Evolutionary conservation across 352 stramenopile genomes (phyloP).

Genomic region (Globisporangium irregulare): DNA sequence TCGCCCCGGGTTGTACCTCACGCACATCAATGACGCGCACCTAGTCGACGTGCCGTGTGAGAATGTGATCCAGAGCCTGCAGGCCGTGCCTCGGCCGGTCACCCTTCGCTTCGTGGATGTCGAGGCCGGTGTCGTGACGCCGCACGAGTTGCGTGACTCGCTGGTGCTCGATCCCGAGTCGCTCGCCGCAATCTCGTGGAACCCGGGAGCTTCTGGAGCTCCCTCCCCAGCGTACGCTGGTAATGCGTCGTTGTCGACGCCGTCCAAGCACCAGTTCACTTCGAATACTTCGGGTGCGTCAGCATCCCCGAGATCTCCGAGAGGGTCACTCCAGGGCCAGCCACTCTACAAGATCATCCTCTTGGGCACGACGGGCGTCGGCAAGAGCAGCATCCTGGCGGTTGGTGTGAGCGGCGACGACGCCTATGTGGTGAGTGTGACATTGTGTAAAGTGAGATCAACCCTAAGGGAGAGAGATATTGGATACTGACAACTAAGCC

Average conservation of each 20-base stretch:
- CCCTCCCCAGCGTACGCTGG: slow-evolving; percentile 11
- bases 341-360: slow-evolving; percentile 79
- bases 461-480: not conserved
- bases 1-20: slow-evolving; percentile 72
- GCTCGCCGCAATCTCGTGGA: slow-evolving; percentile 16
- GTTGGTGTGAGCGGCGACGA: slow-evolving; percentile 57
- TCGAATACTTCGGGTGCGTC: not conserved
- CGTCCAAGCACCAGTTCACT: slow-evolving; percentile 1
- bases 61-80: slow-evolving; percentile 61
- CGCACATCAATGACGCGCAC: slow-evolving; percentile 76
- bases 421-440: slow-evolving; percentile 34
- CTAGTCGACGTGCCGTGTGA: slow-evolving; percentile 61
- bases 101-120: slow-evolving; percentile 75
- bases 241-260: slow-evolving; percentile 1
- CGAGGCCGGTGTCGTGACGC: slow-evolving; percentile 72
- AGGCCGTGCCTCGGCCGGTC: slow-evolving; percentile 49
- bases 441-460: not conserved
- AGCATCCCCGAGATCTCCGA: slow-evolving; percentile 1
- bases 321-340: not conserved
- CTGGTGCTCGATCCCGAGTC: slow-evolving; percentile 42
- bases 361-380: slow-evolving; percentile 70
- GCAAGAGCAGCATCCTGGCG: slow-evolving; percentile 74
- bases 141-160: slow-evolving; percentile 65
- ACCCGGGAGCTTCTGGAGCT: slow-evolving; percentile 9
- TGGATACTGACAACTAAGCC: not conserved